These are phyloP conservation scores for Fusarium sp. DNA, from an alignment of 2,329 filamentous ascomycete species.

Conservation along the genomic window DNA sequence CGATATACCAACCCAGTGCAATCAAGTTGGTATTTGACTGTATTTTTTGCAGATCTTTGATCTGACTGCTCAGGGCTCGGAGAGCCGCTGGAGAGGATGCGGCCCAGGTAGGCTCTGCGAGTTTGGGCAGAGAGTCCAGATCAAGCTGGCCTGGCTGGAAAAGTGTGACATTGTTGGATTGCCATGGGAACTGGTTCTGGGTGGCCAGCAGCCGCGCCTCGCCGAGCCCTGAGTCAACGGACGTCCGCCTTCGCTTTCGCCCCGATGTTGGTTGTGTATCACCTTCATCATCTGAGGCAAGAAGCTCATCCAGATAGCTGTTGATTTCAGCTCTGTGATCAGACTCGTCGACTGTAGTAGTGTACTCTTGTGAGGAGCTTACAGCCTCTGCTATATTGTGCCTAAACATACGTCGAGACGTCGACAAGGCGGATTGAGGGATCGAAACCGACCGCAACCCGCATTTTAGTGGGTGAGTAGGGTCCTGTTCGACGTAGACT, in stretches of 20 bases:
- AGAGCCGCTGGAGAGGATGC: slow-evolving; percentile 45
- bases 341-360: slow-evolving; percentile 7
- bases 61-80: slow-evolving; percentile 56
- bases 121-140: slow-evolving; percentile 68
- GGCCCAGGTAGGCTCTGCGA: slow-evolving; percentile 57
- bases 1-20: slow-evolving; percentile 86
- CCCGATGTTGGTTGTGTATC: slow-evolving; percentile 2
- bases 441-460: slow-evolving; percentile 23
- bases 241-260: slow-evolving; percentile 38
- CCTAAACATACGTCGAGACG: slow-evolving; percentile 17
- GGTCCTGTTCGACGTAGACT: slow-evolving; percentile 47
- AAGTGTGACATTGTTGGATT: slow-evolving; percentile 42
- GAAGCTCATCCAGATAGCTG: slow-evolving; percentile 38
- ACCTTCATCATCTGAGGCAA: slow-evolving; percentile 39
- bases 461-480: slow-evolving; percentile 7
- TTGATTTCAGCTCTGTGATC: background rate
- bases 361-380: slow-evolving; percentile 1
- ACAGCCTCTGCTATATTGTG: background rate
- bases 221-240: slow-evolving; percentile 37
- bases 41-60: slow-evolving; percentile 70
- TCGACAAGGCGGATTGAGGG: slow-evolving; percentile 46
- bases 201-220: slow-evolving; percentile 22
- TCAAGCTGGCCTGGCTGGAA: slow-evolving; percentile 77
- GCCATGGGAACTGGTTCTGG: slow-evolving; percentile 8
- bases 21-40: slow-evolving; percentile 71